phyloP scores from a whole-genome alignment of 2,329 filamentous ascomycete genomes.

The Trichoderma sp. region DNA sequence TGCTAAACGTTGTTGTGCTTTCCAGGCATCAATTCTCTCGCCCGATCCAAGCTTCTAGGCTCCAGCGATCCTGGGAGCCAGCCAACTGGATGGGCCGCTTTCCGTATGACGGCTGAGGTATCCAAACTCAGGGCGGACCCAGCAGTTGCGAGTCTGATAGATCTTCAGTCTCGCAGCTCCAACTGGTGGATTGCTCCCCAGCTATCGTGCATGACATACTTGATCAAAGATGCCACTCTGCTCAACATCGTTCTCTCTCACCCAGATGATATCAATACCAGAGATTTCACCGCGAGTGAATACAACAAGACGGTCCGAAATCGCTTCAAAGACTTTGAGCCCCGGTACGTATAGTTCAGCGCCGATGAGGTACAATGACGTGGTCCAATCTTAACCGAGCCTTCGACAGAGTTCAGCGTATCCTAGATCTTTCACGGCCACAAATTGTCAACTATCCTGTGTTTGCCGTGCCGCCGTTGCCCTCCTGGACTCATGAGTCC shows the following conservation, averaged over 20 bases:
- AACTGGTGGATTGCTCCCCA: conserved; percentile 44
- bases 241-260: conserved; percentile 51
- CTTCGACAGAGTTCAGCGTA: conserved; percentile 24
- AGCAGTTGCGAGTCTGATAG: conserved; percentile 42
- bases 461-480: conserved; percentile 29
- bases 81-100: conserved; percentile 45
- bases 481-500: conserved; percentile 27
- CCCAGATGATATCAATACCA: conserved; percentile 37
- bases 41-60: conserved; percentile 31
- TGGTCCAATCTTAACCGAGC: not conserved
- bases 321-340: conserved; percentile 26
- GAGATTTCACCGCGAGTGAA: conserved; percentile 20
- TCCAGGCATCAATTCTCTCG: conserved; percentile 37
- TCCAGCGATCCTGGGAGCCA: conserved; percentile 26
- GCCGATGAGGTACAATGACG: not conserved
- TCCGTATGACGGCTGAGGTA: conserved; percentile 45
- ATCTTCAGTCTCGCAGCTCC: conserved; percentile 31
- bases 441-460: conserved; percentile 32
- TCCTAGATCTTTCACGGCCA: conserved; percentile 24
- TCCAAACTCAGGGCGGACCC: conserved; percentile 41
- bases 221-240: conserved; percentile 44
- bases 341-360: conserved; percentile 6
- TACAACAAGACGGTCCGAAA: conserved; percentile 22
- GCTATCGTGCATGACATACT: conserved; percentile 49
- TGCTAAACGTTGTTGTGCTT: not conserved